phyloP scores from a whole-genome alignment of 2,329 filamentous ascomycete genomes.

The Remersonia thermophila region DNA sequence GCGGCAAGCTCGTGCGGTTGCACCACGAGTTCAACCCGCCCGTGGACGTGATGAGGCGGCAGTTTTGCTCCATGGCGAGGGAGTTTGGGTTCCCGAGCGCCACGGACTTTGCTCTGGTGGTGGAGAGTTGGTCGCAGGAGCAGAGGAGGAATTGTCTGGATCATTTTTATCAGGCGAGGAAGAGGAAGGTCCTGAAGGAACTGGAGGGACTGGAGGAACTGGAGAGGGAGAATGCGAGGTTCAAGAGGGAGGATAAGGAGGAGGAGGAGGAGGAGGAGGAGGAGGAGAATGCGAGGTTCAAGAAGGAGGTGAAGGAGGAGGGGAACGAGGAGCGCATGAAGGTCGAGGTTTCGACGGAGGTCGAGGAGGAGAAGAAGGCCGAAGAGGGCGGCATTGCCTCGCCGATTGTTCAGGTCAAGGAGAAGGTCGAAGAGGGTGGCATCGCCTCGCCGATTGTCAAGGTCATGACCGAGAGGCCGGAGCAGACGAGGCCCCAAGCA shows the following conservation, averaged over 20 bases:
- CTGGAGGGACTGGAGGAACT: no score
- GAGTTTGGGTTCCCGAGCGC: conserved; percentile 64
- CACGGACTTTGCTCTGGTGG: conserved; percentile 76
- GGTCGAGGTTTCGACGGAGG: background rate
- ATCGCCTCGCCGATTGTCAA: no score
- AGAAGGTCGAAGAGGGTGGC: conserved; percentile 1
- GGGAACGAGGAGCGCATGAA: background rate
- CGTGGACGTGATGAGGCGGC: conserved; percentile 58
- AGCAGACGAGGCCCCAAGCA: conserved; percentile 3
- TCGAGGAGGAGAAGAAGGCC: background rate
- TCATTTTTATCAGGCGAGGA: conserved; percentile 61
- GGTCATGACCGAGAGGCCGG: conserved; percentile 2
- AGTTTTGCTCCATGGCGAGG: conserved; percentile 84
- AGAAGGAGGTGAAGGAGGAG: background rate
- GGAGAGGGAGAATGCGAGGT: conserved; percentile 19
- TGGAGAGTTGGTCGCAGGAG: conserved; percentile 82
- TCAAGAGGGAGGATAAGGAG: conserved; percentile 8
- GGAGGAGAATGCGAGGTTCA: no score
- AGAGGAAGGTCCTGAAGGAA: conserved; percentile 40
- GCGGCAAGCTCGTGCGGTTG: conserved; percentile 18
- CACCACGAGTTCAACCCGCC: conserved; percentile 57
- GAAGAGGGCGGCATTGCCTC: background rate
- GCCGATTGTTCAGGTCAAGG: background rate
- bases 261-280: background rate
- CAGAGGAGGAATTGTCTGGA: conserved; percentile 68